These are phyloP conservation scores for Cordia subcordata DNA, from an alignment of 257 asterid genomes.

Conservation along the genomic window DNA sequence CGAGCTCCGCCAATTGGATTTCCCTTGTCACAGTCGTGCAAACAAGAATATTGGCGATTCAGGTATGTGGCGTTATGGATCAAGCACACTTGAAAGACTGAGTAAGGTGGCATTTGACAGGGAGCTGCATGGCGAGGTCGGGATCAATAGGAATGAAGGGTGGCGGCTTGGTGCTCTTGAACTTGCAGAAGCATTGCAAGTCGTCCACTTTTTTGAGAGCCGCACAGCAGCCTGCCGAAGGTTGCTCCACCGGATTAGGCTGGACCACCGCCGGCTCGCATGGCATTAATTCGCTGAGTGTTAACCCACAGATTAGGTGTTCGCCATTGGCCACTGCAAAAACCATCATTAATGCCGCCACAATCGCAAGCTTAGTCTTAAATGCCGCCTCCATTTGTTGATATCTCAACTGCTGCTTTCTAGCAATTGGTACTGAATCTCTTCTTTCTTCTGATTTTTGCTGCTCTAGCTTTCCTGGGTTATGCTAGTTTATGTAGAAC, in stretches of 20 bases:
- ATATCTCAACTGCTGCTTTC: neutral
- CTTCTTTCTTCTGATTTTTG: neutral
- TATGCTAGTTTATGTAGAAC: conserved; percentile 9
- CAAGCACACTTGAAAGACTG: conserved; percentile 3
- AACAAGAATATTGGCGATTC: too few species aligned
- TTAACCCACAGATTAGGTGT: conserved; percentile 10
- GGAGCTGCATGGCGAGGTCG: conserved; percentile 18
- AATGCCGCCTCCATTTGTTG: conserved; percentile 11
- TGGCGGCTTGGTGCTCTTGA: conserved; percentile 1
- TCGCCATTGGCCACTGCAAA: conserved; percentile 2
- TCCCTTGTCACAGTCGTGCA: too few species aligned
- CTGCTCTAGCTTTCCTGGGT: neutral
- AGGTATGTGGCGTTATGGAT: too few species aligned
- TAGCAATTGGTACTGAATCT: neutral
- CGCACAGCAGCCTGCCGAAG: conserved; percentile 10
- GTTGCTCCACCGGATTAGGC: conserved; percentile 1
- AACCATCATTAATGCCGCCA: conserved; percentile 4
- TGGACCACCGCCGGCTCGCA: conserved; percentile 18
- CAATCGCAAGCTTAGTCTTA: conserved; percentile 3
- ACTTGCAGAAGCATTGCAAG: conserved; percentile 17
- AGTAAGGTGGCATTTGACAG: conserved; percentile 5
- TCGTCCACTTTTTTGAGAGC: conserved; percentile 1
- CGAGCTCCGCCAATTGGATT: too few species aligned
- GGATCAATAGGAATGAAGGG: conserved; percentile 8
- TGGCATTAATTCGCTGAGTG: conserved; percentile 11